phyloP scores from a whole-genome alignment of 2,329 filamentous ascomycete genomes.

The Orbilia javanica region DNA sequence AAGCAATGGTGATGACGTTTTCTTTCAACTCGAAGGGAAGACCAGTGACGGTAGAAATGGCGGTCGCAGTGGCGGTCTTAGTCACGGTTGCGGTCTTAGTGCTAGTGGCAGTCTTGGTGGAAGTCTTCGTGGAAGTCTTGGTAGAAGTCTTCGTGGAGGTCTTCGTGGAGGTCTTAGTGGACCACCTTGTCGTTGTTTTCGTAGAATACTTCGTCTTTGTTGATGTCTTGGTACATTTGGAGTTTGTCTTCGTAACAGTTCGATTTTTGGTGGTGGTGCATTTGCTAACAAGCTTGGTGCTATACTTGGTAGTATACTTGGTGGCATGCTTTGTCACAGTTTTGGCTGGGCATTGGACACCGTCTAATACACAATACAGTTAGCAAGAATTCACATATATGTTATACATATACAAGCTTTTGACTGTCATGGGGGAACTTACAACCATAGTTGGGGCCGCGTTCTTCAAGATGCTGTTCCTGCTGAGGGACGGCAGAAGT shows the following conservation, averaged over 20 bases:
- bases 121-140: background rate
- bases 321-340: slow-evolving; percentile 9
- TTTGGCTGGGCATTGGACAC: background rate
- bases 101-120: background rate
- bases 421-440: background rate
- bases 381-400: background rate
- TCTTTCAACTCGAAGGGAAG: background rate
- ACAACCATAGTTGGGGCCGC: slow-evolving; percentile 6
- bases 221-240: slow-evolving; percentile 11
- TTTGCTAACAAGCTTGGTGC: background rate
- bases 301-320: background rate
- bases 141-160: background rate
- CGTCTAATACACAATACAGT: background rate
- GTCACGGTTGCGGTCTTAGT: background rate
- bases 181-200: background rate
- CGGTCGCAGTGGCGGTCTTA: background rate
- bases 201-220: slow-evolving; percentile 3
- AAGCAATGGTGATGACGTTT: background rate
- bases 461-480: slow-evolving; percentile 1
- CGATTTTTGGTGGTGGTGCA: background rate
- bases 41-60: background rate
- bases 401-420: background rate
- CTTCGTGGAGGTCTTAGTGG: background rate
- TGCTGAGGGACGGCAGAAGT: background rate
- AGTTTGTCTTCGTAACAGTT: slow-evolving; percentile 16